Base-by-base conservation (phyloP, 75 land plant genomes). In the Selaginella tamariscina region DNA sequence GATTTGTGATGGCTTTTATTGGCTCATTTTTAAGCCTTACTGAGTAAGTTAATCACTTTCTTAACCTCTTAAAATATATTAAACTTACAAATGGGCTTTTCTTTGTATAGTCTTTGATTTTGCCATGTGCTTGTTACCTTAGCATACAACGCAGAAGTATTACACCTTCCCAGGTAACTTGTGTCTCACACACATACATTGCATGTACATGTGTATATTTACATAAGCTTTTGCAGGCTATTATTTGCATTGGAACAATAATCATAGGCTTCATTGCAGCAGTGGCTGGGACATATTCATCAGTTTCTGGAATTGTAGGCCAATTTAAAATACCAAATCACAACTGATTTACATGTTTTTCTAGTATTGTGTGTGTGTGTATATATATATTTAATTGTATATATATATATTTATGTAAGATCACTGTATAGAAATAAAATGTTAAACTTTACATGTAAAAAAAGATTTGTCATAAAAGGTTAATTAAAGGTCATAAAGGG, bases 21-120 rank as follows among this genome's bases (percentile, higher is more conserved):
- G 98, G 98, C 39, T 89, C 98, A 29, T 76, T 87, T n/a, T 84
- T 94, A 27, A 87, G 92, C n/a, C 89, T 94, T 90, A 79, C 94
- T 32, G 85, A 24, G 81, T 71, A 64, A 60, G 72, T 64, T 65
- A 1, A 11, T 24, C 32, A 22, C 18, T 60, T 27, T 0, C 0
- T 8, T 26, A 2, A 56, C 15, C 2, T 21, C 29, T 18, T 29
- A 32, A 27, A n/a, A 59, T 2, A n/a, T 59, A 59, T 21, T 59
- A 2, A 23, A 59, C 62, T 8, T 9, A 59, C 8, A 9, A 2
- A 49, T 11, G 20, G 54, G 18, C 20, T 32, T n/a, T 39, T 5
- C 22, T 27, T 54, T 39, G 70, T 65, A 69, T 90, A 93, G 98
- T 77, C 82, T 0, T 65, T 89, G 31, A 93, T 93, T 59, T 78